A percentile compares a stretch with the other conserved stretches of the same genome.
Evolutionary conservation across 2,329 filamentous ascomycete species (phyloP).

Genomic region (Scopulariopsis brevicaulis): DNA sequence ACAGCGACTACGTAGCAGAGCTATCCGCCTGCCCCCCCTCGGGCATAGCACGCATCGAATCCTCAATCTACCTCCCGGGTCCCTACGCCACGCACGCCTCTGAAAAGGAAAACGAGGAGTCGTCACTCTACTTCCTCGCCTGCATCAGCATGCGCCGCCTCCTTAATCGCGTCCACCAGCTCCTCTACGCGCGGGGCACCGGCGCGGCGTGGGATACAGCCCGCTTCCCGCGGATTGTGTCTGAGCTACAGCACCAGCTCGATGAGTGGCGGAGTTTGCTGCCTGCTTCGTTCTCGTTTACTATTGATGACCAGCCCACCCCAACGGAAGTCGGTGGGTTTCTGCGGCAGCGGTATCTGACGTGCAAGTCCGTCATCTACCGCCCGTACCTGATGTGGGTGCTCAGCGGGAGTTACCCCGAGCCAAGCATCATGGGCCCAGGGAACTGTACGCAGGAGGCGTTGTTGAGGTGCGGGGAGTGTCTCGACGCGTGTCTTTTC

Average conservation of each 20-base stretch:
- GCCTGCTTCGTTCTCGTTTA: slow-evolving; percentile 28
- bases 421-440: slow-evolving; percentile 7
- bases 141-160: slow-evolving; percentile 39
- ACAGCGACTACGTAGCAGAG: slow-evolving; percentile 39
- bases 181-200: slow-evolving; percentile 32
- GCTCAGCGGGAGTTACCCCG: slow-evolving; percentile 23
- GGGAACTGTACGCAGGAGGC: slow-evolving; percentile 19
- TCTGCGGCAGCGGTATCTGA: slow-evolving; percentile 36
- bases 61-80: slow-evolving; percentile 33
- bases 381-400: slow-evolving; percentile 39
- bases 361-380: slow-evolving; percentile 40
- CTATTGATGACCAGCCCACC: slow-evolving; percentile 16
- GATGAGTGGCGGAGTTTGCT: slow-evolving; percentile 36
- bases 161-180: slow-evolving; percentile 34
- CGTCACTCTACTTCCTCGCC: slow-evolving; percentile 39
- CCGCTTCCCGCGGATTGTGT: slow-evolving; percentile 33
- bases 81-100: slow-evolving; percentile 30
- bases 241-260: slow-evolving; percentile 34
- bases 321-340: slow-evolving; percentile 32
- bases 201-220: slow-evolving; percentile 30
- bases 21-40: slow-evolving; percentile 36
- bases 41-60: slow-evolving; percentile 38
- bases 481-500: slow-evolving; percentile 33
- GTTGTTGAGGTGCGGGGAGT: slow-evolving; percentile 28
- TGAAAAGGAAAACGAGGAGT: slow-evolving; percentile 27